These are phyloP conservation scores for Paecilomyces formosus DNA, from an alignment of 2,329 filamentous ascomycete species.

Conservation along the genomic window DNA sequence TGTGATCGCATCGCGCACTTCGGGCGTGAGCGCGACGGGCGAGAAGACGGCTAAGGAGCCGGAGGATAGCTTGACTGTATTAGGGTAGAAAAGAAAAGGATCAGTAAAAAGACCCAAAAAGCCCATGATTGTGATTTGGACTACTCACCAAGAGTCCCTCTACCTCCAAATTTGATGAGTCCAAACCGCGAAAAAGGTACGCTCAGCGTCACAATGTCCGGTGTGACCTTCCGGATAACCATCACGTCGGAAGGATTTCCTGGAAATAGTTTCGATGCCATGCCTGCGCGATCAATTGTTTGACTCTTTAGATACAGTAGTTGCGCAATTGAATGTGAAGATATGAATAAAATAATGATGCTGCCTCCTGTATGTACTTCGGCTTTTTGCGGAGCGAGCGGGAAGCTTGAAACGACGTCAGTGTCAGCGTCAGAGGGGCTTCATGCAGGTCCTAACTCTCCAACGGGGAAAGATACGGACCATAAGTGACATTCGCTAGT, in stretches of 20 bases:
- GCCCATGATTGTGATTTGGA: not conserved
- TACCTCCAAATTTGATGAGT: conserved; percentile 71
- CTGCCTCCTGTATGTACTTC: not conserved
- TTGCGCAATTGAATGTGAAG: not conserved
- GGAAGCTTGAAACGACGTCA: not conserved
- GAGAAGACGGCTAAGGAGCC: conserved; percentile 85
- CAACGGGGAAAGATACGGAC: not conserved
- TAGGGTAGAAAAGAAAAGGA: conserved; percentile 5
- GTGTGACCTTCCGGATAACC: conserved; percentile 80
- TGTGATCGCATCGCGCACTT: conserved; percentile 57
- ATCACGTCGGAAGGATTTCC: conserved; percentile 71
- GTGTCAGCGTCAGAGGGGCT: not conserved
- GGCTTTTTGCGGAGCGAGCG: not conserved
- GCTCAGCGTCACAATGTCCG: conserved; percentile 53
- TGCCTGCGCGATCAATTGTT: conserved; percentile 17
- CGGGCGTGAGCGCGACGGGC: conserved; percentile 74
- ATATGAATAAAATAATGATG: not conserved
- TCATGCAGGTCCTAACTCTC: not conserved
- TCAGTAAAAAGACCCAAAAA: not conserved
- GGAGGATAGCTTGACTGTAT: conserved; percentile 64
- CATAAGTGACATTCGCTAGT: not conserved
- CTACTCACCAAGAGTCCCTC: conserved; percentile 69
- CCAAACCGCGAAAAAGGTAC: conserved; percentile 81
- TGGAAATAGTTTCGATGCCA: conserved; percentile 60
- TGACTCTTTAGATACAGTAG: not conserved